Percentiles rank a stretch among this genome's conserved stretches.
Evolutionary conservation across 1,139 yeast genomes (phyloP).

Genomic region (Chernovozyma aurita): DNA sequence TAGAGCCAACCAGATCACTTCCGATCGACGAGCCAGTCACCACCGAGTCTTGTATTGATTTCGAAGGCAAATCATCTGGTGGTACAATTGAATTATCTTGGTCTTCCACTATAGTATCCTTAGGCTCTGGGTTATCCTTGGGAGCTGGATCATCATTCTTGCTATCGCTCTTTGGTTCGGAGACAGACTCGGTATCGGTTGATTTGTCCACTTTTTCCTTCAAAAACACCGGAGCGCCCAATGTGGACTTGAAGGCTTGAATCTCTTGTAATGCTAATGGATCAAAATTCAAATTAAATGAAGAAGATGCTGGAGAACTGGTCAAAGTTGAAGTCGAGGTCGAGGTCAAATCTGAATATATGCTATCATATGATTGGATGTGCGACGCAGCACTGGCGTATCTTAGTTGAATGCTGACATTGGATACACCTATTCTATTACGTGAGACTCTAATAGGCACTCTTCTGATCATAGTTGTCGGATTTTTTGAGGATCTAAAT

Average conservation of each 20-base stretch:
- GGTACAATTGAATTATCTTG: neutral
- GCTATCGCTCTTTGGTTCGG: neutral
- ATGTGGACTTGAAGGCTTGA: neutral
- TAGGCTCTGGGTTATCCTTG: neutral
- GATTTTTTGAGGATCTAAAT: neutral
- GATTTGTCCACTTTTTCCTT: neutral
- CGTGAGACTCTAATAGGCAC: neutral
- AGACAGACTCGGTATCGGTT: neutral
- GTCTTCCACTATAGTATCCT: neutral
- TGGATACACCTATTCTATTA: neutral
- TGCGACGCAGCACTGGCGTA: conserved; percentile 1
- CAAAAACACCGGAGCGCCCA: neutral
- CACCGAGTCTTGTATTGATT: neutral
- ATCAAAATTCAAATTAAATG: neutral
- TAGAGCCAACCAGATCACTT: too few species aligned
- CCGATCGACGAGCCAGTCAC: conserved; percentile 3
- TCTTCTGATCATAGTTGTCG: conserved; percentile 1
- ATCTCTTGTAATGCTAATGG: conserved; percentile 2
- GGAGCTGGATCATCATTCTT: neutral
- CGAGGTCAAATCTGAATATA: too few species aligned
- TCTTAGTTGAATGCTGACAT: neutral
- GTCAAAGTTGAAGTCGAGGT: too few species aligned
- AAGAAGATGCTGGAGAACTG: too few species aligned
- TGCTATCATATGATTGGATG: too few species aligned
- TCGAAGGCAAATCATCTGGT: neutral